Base-by-base conservation (phyloP, 1,284 basidiomycete species). In the Mycena citricolor region DNA sequence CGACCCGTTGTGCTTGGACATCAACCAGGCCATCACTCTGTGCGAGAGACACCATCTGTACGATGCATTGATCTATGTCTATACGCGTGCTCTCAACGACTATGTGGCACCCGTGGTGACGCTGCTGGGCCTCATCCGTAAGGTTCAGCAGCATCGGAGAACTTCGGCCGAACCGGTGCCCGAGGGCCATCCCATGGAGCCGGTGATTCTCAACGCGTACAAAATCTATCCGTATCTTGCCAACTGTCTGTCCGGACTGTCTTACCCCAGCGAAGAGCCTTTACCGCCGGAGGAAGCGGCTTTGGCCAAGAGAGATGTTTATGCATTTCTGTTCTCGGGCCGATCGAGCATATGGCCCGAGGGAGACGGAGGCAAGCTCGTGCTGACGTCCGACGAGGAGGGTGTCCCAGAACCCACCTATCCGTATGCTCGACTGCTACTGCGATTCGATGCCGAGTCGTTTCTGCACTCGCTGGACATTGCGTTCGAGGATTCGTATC, bases 1-100 rank as follows among this genome's bases (percentile, higher is more conserved):
- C 47, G 90, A 97, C 55, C 93, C 95, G 0, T 71, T 79, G 12
- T 90, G 86, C 56, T 70, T 99, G 46, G 97, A 99, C 60, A 85
- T 98, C 62, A 90, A 99, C 60, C 97, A 98, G 65, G 87, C 88
- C 1, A 85, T 98, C 49, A 77, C 68, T 13, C 72, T 99, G 4
- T 99, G 97, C 60, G 83, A 91, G 58, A 74, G 73, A 42, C 80
- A 92, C 57, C 73, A 77, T 22, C 76, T 99, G 2, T 97, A 94
- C 70, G 95, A 98, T 60, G 94, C 95, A 0, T 76, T 99, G 49
- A 87, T 95, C 49, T 94, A 97, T 61, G 86, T 99, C 26, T 97
- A 94, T 65, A 97, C 87, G 10, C 77, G 85, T 29, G 91, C 92
- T 2, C 67, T 99, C 57, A 74, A 74, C 46, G 97, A 99, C 62